Base-by-base conservation (phyloP, 257 asterid genomes). In the Datura wrightii region DNA sequence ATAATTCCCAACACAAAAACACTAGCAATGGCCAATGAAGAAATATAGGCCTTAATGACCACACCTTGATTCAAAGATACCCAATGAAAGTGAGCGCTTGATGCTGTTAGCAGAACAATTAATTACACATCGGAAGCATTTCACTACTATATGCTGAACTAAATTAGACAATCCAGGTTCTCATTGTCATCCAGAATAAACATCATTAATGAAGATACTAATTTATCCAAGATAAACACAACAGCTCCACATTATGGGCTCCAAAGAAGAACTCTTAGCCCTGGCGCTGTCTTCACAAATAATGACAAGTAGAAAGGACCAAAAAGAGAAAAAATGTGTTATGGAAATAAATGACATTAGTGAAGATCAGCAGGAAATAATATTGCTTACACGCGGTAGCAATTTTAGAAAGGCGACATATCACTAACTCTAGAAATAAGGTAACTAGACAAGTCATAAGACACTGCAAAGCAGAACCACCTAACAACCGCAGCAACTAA, bases 1-100 rank as follows among this genome's bases (percentile, higher is more conserved):
- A 72, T 74, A 74, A 83, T 56, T 80, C 46, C 44, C 48, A 80
- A 59, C 50, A 79, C 18, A 10, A 16, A 80, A 13, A 50, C 82
- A 79, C 14, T 48, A 34, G n/a, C 15, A 53, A 55, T 3, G 39
- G 11, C 60, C n/a, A 76, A 76, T 3, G 39, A n/a, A 79, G 63
- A 44, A 79, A 15, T 42, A 18, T 8, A 16, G 8, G 66, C 39
- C 69, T 79, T 15, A 31, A 9, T 52, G 50, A 52, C 41, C 41
- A n/a, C 46, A 15, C n/a, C 44, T 50, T 56, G 53, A 56, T 56
- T 56, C 6, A 56, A 56, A 15, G n/a, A 18, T 42, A 16, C 19
- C 15, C 3, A 10, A 60, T 18, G 63, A 11, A 24, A 37, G 69
- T 52, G 19, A 34, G 65, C 41, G 36, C 42, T 62, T 82, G 46